A percentile compares a stretch with the other conserved stretches of the same genome.
phyloP scores from a whole-genome alignment of 148 eudicot species.

The Spergularia bocconei region DNA sequence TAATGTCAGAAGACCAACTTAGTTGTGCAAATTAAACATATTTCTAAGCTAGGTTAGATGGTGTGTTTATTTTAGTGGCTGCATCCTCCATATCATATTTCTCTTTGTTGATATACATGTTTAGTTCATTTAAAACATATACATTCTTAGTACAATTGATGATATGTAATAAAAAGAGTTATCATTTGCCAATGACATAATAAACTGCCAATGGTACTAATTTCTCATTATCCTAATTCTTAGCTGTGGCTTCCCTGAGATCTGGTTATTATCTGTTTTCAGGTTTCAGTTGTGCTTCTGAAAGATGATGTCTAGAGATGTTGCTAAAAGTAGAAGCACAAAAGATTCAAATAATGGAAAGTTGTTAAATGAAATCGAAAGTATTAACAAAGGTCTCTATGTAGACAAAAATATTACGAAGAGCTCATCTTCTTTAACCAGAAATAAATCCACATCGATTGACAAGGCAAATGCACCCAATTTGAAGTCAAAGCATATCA shows the following conservation, averaged over 20 bases:
- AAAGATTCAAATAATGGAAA: constrained; percentile 47
- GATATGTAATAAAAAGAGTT: neutral
- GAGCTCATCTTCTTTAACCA: constrained; percentile 43
- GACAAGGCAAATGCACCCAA: constrained; percentile 42
- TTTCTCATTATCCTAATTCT: neutral
- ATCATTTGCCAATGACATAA: neutral
- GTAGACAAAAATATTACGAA: constrained; percentile 44
- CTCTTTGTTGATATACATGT: neutral
- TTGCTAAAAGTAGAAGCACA: constrained; percentile 42
- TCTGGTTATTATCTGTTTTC: constrained; percentile 14
- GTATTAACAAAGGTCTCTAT: constrained; percentile 62
- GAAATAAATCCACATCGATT: constrained; percentile 42
- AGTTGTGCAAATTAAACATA: constrained; percentile 1
- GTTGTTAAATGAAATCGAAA: constrained; percentile 64
- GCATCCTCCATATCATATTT: neutral
- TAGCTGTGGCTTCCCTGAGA: neutral
- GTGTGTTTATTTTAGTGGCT: neutral
- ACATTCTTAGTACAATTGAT: neutral
- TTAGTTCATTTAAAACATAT: neutral
- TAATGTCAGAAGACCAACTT: neutral
- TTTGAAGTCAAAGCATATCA: constrained; percentile 36
- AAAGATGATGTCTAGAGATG: constrained; percentile 43
- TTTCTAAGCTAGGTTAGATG: constrained; percentile 2
- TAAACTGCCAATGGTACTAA: neutral
- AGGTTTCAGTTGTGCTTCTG: constrained; percentile 19